These are phyloP conservation scores for Penium margaritaceum DNA, from an alignment of 139 green algal species.

Conservation along the genomic window DNA sequence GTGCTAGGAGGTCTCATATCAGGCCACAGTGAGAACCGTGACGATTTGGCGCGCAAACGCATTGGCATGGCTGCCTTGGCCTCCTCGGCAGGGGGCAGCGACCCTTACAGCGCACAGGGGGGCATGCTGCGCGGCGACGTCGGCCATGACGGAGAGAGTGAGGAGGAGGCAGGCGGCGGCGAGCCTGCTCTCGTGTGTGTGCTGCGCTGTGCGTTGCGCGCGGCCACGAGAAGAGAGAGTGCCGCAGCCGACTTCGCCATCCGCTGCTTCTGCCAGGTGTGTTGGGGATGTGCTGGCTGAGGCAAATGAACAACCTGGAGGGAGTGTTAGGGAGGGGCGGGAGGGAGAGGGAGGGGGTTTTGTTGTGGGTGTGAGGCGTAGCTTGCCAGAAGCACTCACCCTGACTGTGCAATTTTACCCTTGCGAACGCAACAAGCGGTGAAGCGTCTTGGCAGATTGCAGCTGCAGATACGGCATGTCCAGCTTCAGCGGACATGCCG, in stretches of 20 bases:
- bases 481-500: too few relatives aligned
- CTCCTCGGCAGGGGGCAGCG: too few relatives aligned
- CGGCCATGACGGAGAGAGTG: not conserved
- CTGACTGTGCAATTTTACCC: too few relatives aligned
- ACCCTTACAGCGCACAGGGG: not conserved
- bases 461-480: too few relatives aligned
- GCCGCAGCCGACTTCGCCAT: slow-evolving; percentile 41
- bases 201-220: slow-evolving; percentile 33
- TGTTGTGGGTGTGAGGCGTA: too few relatives aligned
- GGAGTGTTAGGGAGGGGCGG: not conserved
- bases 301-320: too few relatives aligned
- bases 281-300: too few relatives aligned
- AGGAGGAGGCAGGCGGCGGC: slow-evolving; percentile 10
- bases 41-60: too few relatives aligned
- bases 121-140: not conserved
- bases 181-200: slow-evolving; percentile 46
- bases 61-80: too few relatives aligned
- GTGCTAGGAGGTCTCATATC: slow-evolving; percentile 35
- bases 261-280: slow-evolving; percentile 27
- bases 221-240: slow-evolving; percentile 17
- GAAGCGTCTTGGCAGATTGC: too few relatives aligned
- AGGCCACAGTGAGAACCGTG: slow-evolving; percentile 24
- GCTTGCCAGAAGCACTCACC: too few relatives aligned
- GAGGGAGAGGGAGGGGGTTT: not conserved
- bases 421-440: too few relatives aligned